Conservation (phyloP, 345 rosid species). For the Salix udensis region DNA sequence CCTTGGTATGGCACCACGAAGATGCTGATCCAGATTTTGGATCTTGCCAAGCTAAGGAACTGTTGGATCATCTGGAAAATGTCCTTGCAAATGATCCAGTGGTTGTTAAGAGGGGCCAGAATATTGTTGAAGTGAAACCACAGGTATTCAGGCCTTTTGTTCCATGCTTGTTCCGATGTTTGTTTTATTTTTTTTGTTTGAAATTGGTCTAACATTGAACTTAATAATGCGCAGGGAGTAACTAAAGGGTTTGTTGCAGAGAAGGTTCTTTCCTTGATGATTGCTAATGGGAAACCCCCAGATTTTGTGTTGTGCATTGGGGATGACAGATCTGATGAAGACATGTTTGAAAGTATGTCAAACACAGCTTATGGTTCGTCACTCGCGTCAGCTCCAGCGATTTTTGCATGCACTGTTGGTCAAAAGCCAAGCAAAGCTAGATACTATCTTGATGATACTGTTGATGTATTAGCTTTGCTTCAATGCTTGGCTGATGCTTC, state of each 20-base stretch:
- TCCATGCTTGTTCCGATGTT: not conserved
- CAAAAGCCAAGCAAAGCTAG: constrained; percentile 35
- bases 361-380: constrained; percentile 2
- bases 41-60: constrained; percentile 61
- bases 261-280: constrained; percentile 28
- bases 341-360: constrained; percentile 29
- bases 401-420: constrained; percentile 32
- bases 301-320: constrained; percentile 33
- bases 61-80: constrained; percentile 59
- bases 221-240: constrained; percentile 24
- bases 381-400: constrained; percentile 14
- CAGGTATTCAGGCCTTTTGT: constrained; percentile 34
- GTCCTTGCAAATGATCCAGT: constrained; percentile 65
- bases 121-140: constrained; percentile 66
- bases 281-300: constrained; percentile 13
- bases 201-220: constrained; percentile 3
- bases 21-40: constrained; percentile 64
- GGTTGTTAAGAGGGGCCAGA: constrained; percentile 50
- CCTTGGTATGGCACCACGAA: constrained; percentile 68
- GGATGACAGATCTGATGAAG: constrained; percentile 31
- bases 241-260: constrained; percentile 24
- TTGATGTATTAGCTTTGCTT: constrained; percentile 23
- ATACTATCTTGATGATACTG: constrained; percentile 27
- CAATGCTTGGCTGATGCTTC: constrained; percentile 19
- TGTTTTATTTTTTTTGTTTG: not conserved